Evolutionary conservation across 73 alveolate species (phyloP).

Genomic region (Tetrahymena malaccensis): DNA sequence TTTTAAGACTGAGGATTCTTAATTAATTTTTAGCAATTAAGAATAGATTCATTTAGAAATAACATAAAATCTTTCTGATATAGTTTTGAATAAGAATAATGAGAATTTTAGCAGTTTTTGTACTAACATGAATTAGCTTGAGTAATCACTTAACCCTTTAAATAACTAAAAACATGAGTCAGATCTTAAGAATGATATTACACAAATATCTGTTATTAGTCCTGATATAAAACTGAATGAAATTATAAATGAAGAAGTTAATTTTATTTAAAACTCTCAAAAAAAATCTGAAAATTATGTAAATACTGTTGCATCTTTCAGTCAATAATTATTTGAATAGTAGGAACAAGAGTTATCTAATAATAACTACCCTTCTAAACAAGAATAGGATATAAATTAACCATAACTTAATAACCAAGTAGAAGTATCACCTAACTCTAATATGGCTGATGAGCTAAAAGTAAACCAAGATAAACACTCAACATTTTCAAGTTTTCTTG

Average conservation of each 20-base stretch:
- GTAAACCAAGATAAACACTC: neutral
- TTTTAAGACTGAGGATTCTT: neutral
- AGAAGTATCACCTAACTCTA: neutral
- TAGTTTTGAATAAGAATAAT: neutral
- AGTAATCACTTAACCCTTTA: neutral
- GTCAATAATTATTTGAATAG: neutral
- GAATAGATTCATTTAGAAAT: neutral
- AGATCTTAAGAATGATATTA: neutral
- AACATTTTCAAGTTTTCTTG: neutral
- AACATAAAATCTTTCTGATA: neutral
- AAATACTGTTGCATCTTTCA: neutral
- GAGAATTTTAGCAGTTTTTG: neutral
- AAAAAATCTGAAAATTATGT: neutral
- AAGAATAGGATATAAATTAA: neutral
- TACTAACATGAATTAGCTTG: neutral
- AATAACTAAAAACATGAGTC: neutral
- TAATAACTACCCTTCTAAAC: neutral
- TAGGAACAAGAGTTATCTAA: neutral
- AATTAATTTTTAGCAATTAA: neutral
- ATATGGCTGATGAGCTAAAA: neutral
- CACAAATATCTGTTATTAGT: neutral
- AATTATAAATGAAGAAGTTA: neutral
- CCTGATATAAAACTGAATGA: neutral
- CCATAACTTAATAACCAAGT: neutral
- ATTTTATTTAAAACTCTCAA: neutral